phyloP scores from a whole-genome alignment of 2,329 filamentous ascomycete genomes.

The Aspergillus sclerotialis region DNA sequence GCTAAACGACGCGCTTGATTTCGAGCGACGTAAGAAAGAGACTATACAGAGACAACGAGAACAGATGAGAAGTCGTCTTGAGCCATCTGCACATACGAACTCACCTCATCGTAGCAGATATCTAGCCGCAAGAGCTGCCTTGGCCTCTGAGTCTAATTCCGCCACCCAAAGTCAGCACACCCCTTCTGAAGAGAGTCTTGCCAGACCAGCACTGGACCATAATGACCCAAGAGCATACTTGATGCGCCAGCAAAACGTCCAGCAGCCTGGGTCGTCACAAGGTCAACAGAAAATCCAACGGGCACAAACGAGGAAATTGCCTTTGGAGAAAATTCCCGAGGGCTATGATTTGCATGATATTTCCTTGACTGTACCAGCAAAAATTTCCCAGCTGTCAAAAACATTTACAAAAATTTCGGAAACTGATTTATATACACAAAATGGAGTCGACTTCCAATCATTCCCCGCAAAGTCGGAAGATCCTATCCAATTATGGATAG shows the following conservation, averaged over 20 bases:
- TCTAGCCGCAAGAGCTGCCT: constrained; percentile 21
- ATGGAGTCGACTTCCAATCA: constrained; percentile 5
- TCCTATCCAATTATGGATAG: constrained; percentile 11
- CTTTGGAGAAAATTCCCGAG: constrained; percentile 22
- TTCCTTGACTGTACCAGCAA: constrained; percentile 5
- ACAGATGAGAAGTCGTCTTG: constrained; percentile 7
- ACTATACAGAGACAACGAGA: constrained; percentile 21
- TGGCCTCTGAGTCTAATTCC: constrained; percentile 5
- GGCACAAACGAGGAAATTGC: constrained; percentile 17
- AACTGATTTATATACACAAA: constrained; percentile 16
- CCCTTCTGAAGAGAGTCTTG: not conserved
- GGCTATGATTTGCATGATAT: constrained; percentile 17
- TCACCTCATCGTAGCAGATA: constrained; percentile 26
- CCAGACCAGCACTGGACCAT: constrained; percentile 7
- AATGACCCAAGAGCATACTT: constrained; percentile 26
- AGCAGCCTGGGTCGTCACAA: not conserved
- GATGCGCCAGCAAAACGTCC: constrained; percentile 14
- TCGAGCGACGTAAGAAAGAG: constrained; percentile 31
- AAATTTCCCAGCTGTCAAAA: constrained; percentile 3
- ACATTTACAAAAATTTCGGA: constrained; percentile 4
- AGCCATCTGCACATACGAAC: constrained; percentile 3
- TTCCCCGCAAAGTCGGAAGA: constrained; percentile 6
- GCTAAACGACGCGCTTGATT: constrained; percentile 29
- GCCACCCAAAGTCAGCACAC: not conserved
- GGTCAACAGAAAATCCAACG: constrained; percentile 8